Percentiles rank a stretch among this genome's conserved stretches.
Evolutionary conservation across 345 rosid species (phyloP).

Genomic region (Camelina neglecta): DNA sequence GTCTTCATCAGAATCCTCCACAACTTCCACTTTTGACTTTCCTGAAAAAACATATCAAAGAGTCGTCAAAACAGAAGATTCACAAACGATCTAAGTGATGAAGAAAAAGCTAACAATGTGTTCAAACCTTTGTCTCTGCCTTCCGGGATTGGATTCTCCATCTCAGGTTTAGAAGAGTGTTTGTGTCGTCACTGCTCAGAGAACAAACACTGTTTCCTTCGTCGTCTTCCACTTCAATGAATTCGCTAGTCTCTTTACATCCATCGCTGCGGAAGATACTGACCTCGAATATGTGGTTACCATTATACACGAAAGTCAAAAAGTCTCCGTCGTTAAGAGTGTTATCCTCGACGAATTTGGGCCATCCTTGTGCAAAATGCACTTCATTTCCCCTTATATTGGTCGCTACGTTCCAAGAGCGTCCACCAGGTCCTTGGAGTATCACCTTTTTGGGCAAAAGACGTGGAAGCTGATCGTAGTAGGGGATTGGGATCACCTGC

Average conservation of each 20-base stretch:
- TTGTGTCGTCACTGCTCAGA: constrained; percentile 18
- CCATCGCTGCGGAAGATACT: constrained; percentile 28
- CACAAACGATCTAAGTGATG: not conserved
- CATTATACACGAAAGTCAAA: constrained; percentile 34
- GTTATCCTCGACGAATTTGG: constrained; percentile 32
- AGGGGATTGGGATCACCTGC: constrained; percentile 26
- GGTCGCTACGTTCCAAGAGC: constrained; percentile 23
- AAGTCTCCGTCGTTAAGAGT: constrained; percentile 30
- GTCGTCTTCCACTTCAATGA: not conserved
- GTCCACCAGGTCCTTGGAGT: constrained; percentile 34
- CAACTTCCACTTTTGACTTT: constrained; percentile 18
- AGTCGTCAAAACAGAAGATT: constrained; percentile 1
- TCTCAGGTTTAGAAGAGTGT: not conserved
- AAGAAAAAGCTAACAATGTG: not conserved
- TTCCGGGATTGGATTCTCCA: not conserved
- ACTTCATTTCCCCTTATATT: not conserved
- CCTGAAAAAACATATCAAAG: not conserved
- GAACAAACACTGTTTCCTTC: not conserved
- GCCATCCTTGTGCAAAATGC: constrained; percentile 19
- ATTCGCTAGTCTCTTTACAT: constrained; percentile 20
- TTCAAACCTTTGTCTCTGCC: constrained; percentile 21
- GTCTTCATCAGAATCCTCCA: constrained; percentile 11
- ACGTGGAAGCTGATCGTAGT: constrained; percentile 24
- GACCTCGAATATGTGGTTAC: constrained; percentile 36
- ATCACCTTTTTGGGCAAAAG: constrained; percentile 15